A percentile compares a stretch with the other conserved stretches of the same genome.
These are phyloP conservation scores for Maudiozyma barnettii DNA, from an alignment of 805 yeast species.

Conservation along the genomic window DNA sequence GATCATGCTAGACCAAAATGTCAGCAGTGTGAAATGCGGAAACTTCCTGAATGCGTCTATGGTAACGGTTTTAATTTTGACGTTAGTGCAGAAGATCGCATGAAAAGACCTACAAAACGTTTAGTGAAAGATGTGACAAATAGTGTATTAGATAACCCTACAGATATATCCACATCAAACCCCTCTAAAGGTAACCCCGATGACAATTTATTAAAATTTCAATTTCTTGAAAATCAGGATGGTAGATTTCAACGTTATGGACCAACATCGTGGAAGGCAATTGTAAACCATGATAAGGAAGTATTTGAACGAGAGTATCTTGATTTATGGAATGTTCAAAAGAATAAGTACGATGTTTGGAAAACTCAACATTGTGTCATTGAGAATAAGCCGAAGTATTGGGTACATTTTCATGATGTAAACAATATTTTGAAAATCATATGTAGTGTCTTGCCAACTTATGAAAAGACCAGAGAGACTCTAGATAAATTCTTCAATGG, in stretches of 20 bases:
- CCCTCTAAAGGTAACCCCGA: not conserved
- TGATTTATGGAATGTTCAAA: not conserved
- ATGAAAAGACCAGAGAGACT: not conserved
- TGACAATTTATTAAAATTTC: not conserved
- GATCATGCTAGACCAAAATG: constrained; percentile 23
- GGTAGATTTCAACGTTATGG: not conserved
- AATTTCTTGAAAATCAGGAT: not conserved
- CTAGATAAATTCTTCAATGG: not conserved
- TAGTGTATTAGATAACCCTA: not conserved
- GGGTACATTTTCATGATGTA: not conserved
- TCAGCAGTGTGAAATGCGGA: constrained; percentile 17
- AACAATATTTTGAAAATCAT: not conserved
- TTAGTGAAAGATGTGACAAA: no score
- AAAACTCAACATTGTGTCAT: not conserved
- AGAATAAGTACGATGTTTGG: not conserved
- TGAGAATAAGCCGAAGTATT: not conserved
- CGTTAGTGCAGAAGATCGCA: not conserved
- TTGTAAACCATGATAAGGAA: not conserved
- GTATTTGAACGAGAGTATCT: not conserved
- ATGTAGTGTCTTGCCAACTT: not conserved
- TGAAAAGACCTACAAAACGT: not conserved
- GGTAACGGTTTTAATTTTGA: not conserved
- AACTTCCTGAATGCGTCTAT: constrained; percentile 10
- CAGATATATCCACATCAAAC: not conserved
- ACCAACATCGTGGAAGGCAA: not conserved